These are phyloP conservation scores for Kwoniella bestiolae DNA, from an alignment of 768 basidiomycete genomes.

Conservation along the genomic window DNA sequence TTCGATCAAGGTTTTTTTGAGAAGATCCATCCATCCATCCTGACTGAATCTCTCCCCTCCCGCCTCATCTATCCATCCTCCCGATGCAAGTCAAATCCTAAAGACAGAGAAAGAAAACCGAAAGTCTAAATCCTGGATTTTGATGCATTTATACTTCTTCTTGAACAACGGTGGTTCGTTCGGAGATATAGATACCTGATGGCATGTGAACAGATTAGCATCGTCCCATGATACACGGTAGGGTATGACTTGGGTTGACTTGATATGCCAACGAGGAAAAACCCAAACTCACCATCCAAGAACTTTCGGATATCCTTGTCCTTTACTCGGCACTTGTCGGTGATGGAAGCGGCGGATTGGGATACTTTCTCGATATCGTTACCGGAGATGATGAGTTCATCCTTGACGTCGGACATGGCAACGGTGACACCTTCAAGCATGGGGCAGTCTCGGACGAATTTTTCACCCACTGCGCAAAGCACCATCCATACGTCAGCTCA, in stretches of 20 bases:
- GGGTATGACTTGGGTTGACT: too few species aligned
- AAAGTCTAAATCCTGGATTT: too few species aligned
- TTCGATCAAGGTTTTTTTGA: conserved; percentile 9
- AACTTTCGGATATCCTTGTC: conserved; percentile 99
- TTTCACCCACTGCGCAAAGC: conserved; percentile 55
- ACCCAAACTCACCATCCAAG: conserved; percentile 68
- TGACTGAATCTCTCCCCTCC: not conserved
- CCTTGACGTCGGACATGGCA: conserved; percentile 53
- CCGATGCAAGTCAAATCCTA: conserved; percentile 13
- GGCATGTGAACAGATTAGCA: not conserved
- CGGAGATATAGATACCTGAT: conserved; percentile 57
- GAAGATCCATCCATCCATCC: not conserved
- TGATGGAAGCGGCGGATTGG: conserved; percentile 96
- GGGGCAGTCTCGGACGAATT: conserved; percentile 88
- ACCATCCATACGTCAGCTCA: too few species aligned
- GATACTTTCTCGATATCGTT: conserved; percentile 97
- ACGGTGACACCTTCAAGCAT: conserved; percentile 79
- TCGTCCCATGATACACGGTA: too few species aligned
- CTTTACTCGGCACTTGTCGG: conserved; percentile 92
- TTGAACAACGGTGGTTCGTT: conserved; percentile 52
- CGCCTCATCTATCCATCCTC: not conserved
- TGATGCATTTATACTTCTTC: conserved; percentile 28
- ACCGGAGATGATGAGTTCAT: conserved; percentile 78
- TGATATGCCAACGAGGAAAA: not conserved
- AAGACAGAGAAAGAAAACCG: not conserved